Conservation (phyloP, 345 rosid species). For the Sonneratia caseolaris region DNA sequence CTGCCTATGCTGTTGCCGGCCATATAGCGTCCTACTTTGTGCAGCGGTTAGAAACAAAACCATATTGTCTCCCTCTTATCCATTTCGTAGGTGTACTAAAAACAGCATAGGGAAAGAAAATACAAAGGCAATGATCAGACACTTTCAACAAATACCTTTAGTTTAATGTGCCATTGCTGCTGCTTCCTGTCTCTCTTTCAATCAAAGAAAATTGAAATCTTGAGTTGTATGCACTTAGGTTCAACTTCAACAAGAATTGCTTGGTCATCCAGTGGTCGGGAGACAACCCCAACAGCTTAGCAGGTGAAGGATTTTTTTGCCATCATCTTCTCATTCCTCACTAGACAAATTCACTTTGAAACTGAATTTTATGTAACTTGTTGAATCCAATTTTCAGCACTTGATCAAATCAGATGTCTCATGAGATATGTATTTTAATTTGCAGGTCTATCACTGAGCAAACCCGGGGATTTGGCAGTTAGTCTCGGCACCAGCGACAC, state of each 20-base stretch:
- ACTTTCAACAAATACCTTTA: background rate
- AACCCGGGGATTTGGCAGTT: constrained; percentile 81
- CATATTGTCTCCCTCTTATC: background rate
- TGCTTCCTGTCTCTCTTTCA: background rate
- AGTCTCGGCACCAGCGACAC: constrained; percentile 95
- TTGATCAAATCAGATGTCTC: background rate
- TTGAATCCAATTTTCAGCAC: background rate
- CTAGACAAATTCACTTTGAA: background rate
- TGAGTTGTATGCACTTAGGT: constrained; percentile 27
- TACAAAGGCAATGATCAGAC: background rate
- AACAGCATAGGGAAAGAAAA: background rate
- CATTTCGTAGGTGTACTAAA: background rate
- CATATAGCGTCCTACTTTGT: constrained; percentile 67
- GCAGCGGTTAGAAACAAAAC: constrained; percentile 41
- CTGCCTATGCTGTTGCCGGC: constrained; percentile 87
- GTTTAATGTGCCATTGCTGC: no score
- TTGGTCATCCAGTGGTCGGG: constrained; percentile 93
- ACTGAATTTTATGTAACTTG: background rate
- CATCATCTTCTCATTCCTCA: background rate
- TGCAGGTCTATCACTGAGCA: constrained; percentile 70
- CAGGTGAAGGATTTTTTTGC: constrained; percentile 37
- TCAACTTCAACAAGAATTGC: constrained; percentile 54
- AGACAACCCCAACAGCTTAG: constrained; percentile 98
- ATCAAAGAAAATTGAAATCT: background rate
- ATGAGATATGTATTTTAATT: background rate